Conservation (phyloP, 2,329 filamentous ascomycete genomes). For the Lachnellula suecica region DNA sequence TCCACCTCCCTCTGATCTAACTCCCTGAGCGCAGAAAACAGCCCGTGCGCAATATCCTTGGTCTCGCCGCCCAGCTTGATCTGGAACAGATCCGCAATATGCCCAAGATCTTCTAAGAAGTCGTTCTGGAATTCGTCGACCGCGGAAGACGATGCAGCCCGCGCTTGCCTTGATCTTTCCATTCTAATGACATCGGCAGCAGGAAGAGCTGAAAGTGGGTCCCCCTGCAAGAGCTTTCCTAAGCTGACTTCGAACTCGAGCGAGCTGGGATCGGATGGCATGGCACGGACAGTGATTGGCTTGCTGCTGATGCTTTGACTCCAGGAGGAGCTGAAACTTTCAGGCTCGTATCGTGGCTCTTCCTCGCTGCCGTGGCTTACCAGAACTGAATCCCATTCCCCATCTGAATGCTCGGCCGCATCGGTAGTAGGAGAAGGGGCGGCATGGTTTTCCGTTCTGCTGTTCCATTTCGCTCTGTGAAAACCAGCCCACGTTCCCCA, state of each 20-base stretch:
- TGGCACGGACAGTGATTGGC: background rate
- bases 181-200: too few relatives aligned
- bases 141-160: too few relatives aligned
- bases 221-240: slow-evolving; percentile 15
- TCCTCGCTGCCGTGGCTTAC: background rate
- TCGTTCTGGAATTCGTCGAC: background rate
- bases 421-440: background rate
- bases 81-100: slow-evolving; percentile 48
- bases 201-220: background rate
- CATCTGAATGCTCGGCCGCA: background rate
- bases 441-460: background rate
- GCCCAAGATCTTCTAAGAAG: background rate
- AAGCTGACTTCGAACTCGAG: slow-evolving; percentile 7
- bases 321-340: background rate
- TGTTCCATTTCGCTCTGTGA: slow-evolving; percentile 1
- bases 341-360: background rate
- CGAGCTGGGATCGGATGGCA: background rate
- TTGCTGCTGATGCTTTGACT: background rate
- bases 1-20: slow-evolving; percentile 79
- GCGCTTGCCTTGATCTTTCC: too few relatives aligned
- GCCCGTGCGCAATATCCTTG: slow-evolving; percentile 74
- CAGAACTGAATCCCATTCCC: background rate
- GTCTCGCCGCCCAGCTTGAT: slow-evolving; percentile 71
- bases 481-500: slow-evolving; percentile 34
- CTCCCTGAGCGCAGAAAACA: slow-evolving; percentile 85